Evolutionary conservation across 768 basidiomycete species (phyloP).

Genomic region (Dendrothele bispora): DNA sequence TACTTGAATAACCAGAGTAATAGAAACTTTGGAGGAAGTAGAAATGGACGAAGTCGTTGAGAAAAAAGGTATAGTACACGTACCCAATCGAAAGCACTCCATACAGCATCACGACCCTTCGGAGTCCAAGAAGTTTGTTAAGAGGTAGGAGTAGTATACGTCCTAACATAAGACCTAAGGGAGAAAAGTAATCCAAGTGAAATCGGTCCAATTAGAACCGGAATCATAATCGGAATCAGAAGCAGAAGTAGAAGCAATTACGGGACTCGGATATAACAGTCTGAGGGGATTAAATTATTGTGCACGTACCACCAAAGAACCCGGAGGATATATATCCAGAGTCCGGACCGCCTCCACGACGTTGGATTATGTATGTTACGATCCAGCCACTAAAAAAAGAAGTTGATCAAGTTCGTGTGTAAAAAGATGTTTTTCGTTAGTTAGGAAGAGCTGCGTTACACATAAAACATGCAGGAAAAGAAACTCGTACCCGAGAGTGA

Average conservation of each 20-base stretch:
- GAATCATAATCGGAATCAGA: no score
- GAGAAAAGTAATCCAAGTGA: background rate
- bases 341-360: constrained; percentile 43
- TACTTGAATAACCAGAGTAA: no score
- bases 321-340: constrained; percentile 61
- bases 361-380: constrained; percentile 54
- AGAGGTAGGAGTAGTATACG: constrained; percentile 56
- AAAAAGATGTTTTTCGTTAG: no score
- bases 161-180: constrained; percentile 55
- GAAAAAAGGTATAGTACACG: no score
- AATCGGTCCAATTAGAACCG: background rate
- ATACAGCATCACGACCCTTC: constrained; percentile 52
- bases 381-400: constrained; percentile 55
- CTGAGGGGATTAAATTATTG: background rate
- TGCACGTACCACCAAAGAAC: constrained; percentile 49
- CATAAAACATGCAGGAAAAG: no score
- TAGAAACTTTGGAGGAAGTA: no score
- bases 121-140: constrained; percentile 59
- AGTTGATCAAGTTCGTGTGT: no score
- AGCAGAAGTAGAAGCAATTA: no score
- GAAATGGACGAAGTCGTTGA: no score
- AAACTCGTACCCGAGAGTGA: constrained; percentile 8
- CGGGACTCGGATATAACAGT: no score
- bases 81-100: constrained; percentile 50
- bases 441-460: background rate